Evolutionary conservation across 441 rosid species (phyloP).

Genomic region (Eruca vesicaria): DNA sequence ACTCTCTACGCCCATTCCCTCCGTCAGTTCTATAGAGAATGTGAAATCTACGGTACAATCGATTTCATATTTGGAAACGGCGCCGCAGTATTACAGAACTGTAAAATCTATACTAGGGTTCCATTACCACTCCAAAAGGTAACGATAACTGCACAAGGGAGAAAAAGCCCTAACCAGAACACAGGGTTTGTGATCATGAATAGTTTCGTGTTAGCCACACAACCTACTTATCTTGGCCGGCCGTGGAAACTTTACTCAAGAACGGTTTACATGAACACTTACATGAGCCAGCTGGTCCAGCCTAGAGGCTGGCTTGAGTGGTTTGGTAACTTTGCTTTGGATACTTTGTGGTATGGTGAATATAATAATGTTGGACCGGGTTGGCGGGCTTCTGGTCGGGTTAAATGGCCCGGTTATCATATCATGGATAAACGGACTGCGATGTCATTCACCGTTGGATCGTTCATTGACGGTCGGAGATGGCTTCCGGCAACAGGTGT

Average conservation of each 20-base stretch:
- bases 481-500: constrained; percentile 67
- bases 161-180: constrained; percentile 58
- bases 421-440: constrained; percentile 49
- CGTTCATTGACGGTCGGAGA: constrained; percentile 55
- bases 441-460: constrained; percentile 43
- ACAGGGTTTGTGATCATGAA: constrained; percentile 62
- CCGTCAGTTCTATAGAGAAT: constrained; percentile 58
- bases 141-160: constrained; percentile 67
- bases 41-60: constrained; percentile 55
- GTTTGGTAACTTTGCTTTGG: constrained; percentile 56
- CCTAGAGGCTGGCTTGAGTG: constrained; percentile 81
- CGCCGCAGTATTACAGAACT: constrained; percentile 54
- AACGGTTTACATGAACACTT: constrained; percentile 65
- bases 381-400: constrained; percentile 41
- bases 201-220: constrained; percentile 50
- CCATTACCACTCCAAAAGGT: constrained; percentile 53
- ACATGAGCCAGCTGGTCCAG: constrained; percentile 53
- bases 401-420: constrained; percentile 67
- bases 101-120: constrained; percentile 50
- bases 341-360: constrained; percentile 68
- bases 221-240: constrained; percentile 63
- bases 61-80: constrained; percentile 75
- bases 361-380: constrained; percentile 56
- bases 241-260: constrained; percentile 74
- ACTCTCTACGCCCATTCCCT: constrained; percentile 62